These are phyloP conservation scores for Odonthalia washingtoniensis DNA, from an alignment of 31 red algal species.

Conservation along the genomic window DNA sequence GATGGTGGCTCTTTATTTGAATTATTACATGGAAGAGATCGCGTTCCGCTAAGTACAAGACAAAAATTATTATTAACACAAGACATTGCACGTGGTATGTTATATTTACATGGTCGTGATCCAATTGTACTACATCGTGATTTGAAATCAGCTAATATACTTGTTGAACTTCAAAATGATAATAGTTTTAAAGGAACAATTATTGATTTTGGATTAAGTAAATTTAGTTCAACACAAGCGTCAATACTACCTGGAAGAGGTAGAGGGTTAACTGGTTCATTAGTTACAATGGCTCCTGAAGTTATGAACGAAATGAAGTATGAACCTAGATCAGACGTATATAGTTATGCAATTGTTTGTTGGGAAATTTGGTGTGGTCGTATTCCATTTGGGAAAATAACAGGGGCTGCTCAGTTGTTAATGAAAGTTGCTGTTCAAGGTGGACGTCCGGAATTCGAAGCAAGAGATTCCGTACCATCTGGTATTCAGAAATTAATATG, in stretches of 20 bases:
- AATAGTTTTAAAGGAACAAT: constrained; percentile 67
- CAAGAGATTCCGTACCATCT: constrained; percentile 46
- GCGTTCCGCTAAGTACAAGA: constrained; percentile 26
- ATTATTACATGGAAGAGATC: constrained; percentile 53
- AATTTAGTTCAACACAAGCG: constrained; percentile 59
- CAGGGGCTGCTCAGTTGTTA: constrained; percentile 78
- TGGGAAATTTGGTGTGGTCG: constrained; percentile 88
- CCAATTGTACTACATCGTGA: constrained; percentile 96
- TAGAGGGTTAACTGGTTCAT: constrained; percentile 68
- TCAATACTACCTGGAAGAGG: constrained; percentile 53
- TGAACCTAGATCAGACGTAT: constrained; percentile 80
- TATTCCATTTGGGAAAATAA: constrained; percentile 77
- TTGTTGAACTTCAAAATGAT: constrained; percentile 78
- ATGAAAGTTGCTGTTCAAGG: constrained; percentile 78
- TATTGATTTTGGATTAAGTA: constrained; percentile 95
- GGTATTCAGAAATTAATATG: constrained; percentile 56
- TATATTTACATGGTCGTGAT: constrained; percentile 94
- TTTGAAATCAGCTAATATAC: constrained; percentile 90
- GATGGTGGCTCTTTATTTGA: constrained; percentile 84
- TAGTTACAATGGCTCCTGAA: constrained; percentile 96
- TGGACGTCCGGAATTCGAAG: constrained; percentile 59
- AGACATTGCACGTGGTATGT: constrained; percentile 91
- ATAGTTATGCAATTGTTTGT: constrained; percentile 89
- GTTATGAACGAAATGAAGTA: constrained; percentile 84
- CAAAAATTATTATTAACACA: not conserved